Conservation (phyloP, 1,139 yeast species). For the Pichia sp. region DNA sequence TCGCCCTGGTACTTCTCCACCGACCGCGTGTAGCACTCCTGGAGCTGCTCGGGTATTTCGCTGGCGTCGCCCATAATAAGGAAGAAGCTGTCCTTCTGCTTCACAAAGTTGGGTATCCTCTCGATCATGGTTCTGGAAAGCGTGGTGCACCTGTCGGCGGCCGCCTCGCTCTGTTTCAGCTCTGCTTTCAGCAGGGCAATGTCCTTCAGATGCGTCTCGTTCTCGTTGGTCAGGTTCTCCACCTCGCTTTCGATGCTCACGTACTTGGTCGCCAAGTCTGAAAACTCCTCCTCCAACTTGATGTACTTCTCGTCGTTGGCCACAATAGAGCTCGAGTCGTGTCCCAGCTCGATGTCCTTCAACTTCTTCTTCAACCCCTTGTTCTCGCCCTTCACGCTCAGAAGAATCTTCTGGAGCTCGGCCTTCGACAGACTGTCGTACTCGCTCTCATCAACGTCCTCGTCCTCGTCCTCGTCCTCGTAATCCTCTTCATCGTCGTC, state of each 20-base stretch:
- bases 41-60: slow-evolving; percentile 16
- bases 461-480: slow-evolving; percentile 9
- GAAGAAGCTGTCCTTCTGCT: slow-evolving; percentile 7
- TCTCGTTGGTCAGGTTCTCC: slow-evolving; percentile 14
- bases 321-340: slow-evolving; percentile 15
- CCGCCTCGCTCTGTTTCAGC: slow-evolving; percentile 20
- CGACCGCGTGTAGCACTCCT: slow-evolving; percentile 11
- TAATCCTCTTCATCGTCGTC: not conserved
- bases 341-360: slow-evolving; percentile 18
- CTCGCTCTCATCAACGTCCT: slow-evolving; percentile 7
- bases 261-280: slow-evolving; percentile 11
- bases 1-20: slow-evolving; percentile 7
- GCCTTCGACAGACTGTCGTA: not conserved
- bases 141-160: slow-evolving; percentile 2
- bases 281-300: slow-evolving; percentile 14
- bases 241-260: slow-evolving; percentile 12
- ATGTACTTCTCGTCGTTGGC: slow-evolving; percentile 13
- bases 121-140: slow-evolving; percentile 13
- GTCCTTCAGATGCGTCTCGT: slow-evolving; percentile 16
- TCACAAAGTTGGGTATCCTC: slow-evolving; percentile 17
- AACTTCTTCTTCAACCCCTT: slow-evolving; percentile 16
- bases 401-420: slow-evolving; percentile 6
- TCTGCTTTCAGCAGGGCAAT: slow-evolving; percentile 12
- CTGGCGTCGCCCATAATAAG: slow-evolving; percentile 7
- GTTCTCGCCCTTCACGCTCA: slow-evolving; percentile 17